Base-by-base conservation (phyloP, 202 grass and related monocot genomes). In the Schoenoplectus triqueter region DNA sequence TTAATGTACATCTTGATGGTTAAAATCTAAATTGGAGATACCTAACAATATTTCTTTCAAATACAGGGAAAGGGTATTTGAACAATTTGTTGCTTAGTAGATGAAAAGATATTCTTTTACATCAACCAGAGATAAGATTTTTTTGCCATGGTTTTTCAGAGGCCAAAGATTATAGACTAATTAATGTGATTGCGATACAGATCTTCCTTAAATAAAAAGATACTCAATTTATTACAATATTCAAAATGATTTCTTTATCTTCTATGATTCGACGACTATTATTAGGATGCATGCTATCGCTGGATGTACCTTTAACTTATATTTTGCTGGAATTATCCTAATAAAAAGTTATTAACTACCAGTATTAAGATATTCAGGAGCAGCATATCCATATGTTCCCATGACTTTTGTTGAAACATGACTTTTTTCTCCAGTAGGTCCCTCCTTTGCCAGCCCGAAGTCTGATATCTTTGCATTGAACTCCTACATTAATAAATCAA, bases 331-430 rank as follows among this genome's bases (percentile, higher is more conserved):
- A 70, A 47, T 49, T 48, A 72, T 48, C 48, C 20, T 56, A 6
- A 72, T 46, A 55, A 18, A 9, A 9, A 78, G 66, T 31, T 42
- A 69, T n/a, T 31, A 78, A 55, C 73, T 82, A 92, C 90, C 90
- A 46, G 92, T 93, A 39, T 87, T 88, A 78, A 96, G 80, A 90
- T 96, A 96, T 83, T 96, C 93, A 42, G 93, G 93, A 19, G 93
- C 91, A 13, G 91, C 89, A 81, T 96, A 96, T n/a, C 93, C 93
- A 84, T 96, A 93, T 62, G 93, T 96, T 66, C 93, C 93, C 93
- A 96, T 96, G 60, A 96, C 93, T 73, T 85, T 91, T 7, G 93
- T 96, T 11, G 93, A 96, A 11, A 96, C 88, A 66, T 96, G 93
- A 65, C 91, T 88, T 67, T 91, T 86, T 22, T 88, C 89, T 40